Evolutionary conservation across 306 rosid genomes (phyloP).

Genomic region (Biancaea sappan): DNA sequence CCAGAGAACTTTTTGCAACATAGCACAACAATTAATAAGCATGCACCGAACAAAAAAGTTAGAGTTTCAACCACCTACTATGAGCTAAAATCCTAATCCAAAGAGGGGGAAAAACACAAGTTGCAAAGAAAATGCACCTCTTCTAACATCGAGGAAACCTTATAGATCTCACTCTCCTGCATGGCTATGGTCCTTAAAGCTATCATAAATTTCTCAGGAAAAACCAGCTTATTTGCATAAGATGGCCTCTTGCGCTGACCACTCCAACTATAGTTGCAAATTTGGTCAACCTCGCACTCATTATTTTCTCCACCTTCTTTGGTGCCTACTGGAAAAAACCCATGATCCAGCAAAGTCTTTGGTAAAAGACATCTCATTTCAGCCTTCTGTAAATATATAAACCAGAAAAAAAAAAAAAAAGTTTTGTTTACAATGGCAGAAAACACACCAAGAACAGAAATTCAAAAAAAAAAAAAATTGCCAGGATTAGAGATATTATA

Average conservation of each 20-base stretch:
- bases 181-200: constrained; percentile 88
- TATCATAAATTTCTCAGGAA: constrained; percentile 79
- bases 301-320: constrained; percentile 46
- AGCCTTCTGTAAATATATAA: constrained; percentile 67
- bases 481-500: constrained; percentile 2
- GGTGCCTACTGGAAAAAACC: constrained; percentile 58
- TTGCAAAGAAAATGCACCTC: constrained; percentile 60
- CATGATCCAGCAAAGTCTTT: constrained; percentile 67
- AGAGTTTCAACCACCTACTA: constrained; percentile 15
- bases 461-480: constrained; percentile 13
- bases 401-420: constrained; percentile 6
- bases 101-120: background rate
- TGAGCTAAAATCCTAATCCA: constrained; percentile 6
- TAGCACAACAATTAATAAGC: background rate
- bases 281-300: constrained; percentile 34
- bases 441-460: background rate
- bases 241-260: constrained; percentile 85
- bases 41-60: background rate
- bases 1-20: background rate
- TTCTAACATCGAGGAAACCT: constrained; percentile 82
- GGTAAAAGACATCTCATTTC: constrained; percentile 92
- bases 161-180: constrained; percentile 73
- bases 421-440: background rate
- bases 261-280: constrained; percentile 85
- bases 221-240: constrained; percentile 70